Evolutionary conservation across 2,329 filamentous ascomycete species (phyloP), one percentile per base, ranked within the genome.

Genomic region (Sporothrix mexicana): DNA sequence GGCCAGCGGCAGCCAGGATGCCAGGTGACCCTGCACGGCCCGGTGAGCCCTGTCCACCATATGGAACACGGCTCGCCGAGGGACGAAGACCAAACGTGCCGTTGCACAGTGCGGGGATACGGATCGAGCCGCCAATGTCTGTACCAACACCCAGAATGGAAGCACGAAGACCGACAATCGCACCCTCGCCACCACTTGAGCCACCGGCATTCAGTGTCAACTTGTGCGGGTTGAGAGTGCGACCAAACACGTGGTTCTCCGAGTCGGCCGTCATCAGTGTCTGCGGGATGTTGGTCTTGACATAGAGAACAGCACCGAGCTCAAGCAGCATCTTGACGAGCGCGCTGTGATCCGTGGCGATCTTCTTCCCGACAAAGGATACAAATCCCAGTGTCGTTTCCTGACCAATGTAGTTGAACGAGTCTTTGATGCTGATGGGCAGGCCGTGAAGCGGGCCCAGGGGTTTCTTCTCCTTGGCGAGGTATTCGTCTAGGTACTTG

Each of bases 391-490:
- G 53, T 6, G 68, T 70, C 7, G 53, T 59, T 41, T 70, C 53
- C 49, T 61, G 53, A 13, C 68, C 68, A 45, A 68, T 68, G 64
- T 68, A 49, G 49, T 70, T 57, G 68, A 61, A 69, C 13, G 51
- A 59, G 9, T 73, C 55, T 3, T 74, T 71, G 57, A 75, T 74
- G 13, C 74, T 73, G 59, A 68, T 76, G 0, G 88, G 88, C 1
- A 90, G 78, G n/a, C 81, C 81, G 72, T 82, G 81, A 2, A 83
- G 77, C 17, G 81, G 80, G 0, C 81, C 81, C 15, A 81, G 47
- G 1, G 80, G 76, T 53, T 78, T 79, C 62, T 76, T 76, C 69
- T 80, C 75, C 15, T 55, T 55, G n/a, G 73, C 73, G 8, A 81
- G 76, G 67, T 80, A 78, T 17, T 75, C 72, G 73, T 83, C 81